Base-by-base conservation (phyloP, 106 monocot genomes). In the Acorus calamus region DNA sequence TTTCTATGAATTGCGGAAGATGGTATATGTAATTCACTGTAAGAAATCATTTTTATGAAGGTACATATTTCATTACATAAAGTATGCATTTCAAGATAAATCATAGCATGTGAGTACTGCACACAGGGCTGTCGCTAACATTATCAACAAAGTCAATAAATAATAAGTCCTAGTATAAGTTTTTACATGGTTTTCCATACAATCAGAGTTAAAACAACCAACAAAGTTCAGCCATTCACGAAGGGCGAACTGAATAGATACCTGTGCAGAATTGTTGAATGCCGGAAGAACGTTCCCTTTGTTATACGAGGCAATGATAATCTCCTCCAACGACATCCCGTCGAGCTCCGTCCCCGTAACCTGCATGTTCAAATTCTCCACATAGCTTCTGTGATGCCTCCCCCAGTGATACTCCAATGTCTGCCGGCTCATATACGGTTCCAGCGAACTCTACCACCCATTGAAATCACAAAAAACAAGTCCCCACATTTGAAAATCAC, bases 221-320 rank as follows among this genome's bases (percentile, higher is more conserved):
- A 28, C 28, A 28, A 50, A 59, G 60, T 45, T 60, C 42, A 62
- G 66, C 9, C 5, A 4, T n/a, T 14, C 11, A 42, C 12, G 2
- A 2, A 8, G 50, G 8, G n/a, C 44, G 54, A 46, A 62, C 4
- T 46, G 28, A 28, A 28, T 59, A 43, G 11, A 47, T 58, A 81
- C 94, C 84, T 94, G 94, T 4, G 89, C 77, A 9, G 94, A 89
- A 59, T 89, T 77, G 64, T 73, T 69, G 69, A 94, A 94, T 7
- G 82, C 46, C 6, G 94, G 84, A 49, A 82, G 94, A 46, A 50
- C 63, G 51, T 80, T 59, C 13, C 94, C 94, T 52, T 74, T 80
- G 65, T 94, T 94, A 55, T 89, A 89, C 13, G 94, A 79, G 42
- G 65, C 54, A 12, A 79, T 5, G 6, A 94, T 65, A 9, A 94